Evolutionary conservation across 768 basidiomycete genomes (phyloP), one percentile per base, ranked within the genome.

Genomic region (Dendrothele bispora): DNA sequence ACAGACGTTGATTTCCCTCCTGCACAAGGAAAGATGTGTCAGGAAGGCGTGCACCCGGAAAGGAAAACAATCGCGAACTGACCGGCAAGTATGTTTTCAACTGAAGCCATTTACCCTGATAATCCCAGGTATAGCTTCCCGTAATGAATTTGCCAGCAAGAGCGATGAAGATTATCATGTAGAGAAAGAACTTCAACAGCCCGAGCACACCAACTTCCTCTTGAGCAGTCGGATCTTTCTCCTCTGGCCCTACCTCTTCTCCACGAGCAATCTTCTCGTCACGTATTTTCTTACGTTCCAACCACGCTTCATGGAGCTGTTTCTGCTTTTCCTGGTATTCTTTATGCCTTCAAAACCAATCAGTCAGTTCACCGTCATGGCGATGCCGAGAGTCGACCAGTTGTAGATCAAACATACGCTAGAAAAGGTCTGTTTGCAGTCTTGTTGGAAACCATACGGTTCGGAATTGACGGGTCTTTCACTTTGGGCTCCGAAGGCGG

Each of bases 101-200:
- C 39, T 75, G 71, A 25, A 69, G 57, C 78, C 82, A 86, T 61
- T 80, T 80, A 52, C 78, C 79, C 52, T 86, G 74, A 57, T 84
- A 81, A 53, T 93, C 91, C 91, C 92, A 97, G 18, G 82, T 67
- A 61, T 82, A 91, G 60, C 85, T 90, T n/a, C 86, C 89, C 0
- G 90, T 90, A 61, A 95, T 70, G 66, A 95, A 92, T 61, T 87
- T 88, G 45, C 92, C 86, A 28, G 84, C 77, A 25, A 91, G 70
- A 1, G 80, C 59, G 30, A 77, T 50, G 51, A 83, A 65, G 42
- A 88, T 55, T 18, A 83, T 43, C 2, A 79, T 42, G 54, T 80
- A 78, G 40, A 88, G 49, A 29, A 88, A 54, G 61, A 90, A 85
- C 63, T 87, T 90, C 61, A 91, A 64, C 39, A 91, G 61, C 20